Conservation (phyloP, 2,329 filamentous ascomycete genomes). For the Phymatotrichopsis omnivora region DNA sequence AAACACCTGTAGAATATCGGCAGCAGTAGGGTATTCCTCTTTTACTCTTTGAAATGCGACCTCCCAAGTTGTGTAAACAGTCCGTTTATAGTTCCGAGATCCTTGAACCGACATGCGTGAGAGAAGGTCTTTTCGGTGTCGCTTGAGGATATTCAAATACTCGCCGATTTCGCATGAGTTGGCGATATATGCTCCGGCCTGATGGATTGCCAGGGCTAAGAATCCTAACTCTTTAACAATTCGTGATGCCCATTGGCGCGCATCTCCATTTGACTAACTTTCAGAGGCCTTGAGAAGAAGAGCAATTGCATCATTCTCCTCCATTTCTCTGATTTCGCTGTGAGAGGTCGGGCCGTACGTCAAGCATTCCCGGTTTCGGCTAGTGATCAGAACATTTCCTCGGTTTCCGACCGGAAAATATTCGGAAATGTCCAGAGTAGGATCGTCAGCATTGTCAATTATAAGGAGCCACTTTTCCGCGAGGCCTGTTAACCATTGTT, state of each 20-base stretch:
- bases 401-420: constrained; percentile 22
- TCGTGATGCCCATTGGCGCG: not conserved
- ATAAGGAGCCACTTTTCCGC: constrained; percentile 35
- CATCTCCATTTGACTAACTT: not conserved
- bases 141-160: not conserved
- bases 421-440: constrained; percentile 33
- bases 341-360: not conserved
- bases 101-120: not conserved
- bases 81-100: not conserved
- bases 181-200: constrained; percentile 4
- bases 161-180: not conserved
- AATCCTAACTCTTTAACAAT: constrained; percentile 4
- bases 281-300: not conserved
- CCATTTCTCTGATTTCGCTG: not conserved
- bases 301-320: not conserved
- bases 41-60: not conserved
- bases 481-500: constrained; percentile 29
- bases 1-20: constrained; percentile 1
- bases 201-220: constrained; percentile 5
- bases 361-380: constrained; percentile 32
- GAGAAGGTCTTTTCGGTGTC: not conserved
- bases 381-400: constrained; percentile 32
- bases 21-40: not conserved
- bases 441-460: constrained; percentile 39
- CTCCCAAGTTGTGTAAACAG: constrained; percentile 9